A percentile compares a stretch with the other conserved stretches of the same genome.
These are phyloP conservation scores for Kluyveromyces marxianus DNA, from an alignment of 1,139 yeast genomes.

Conservation along the genomic window DNA sequence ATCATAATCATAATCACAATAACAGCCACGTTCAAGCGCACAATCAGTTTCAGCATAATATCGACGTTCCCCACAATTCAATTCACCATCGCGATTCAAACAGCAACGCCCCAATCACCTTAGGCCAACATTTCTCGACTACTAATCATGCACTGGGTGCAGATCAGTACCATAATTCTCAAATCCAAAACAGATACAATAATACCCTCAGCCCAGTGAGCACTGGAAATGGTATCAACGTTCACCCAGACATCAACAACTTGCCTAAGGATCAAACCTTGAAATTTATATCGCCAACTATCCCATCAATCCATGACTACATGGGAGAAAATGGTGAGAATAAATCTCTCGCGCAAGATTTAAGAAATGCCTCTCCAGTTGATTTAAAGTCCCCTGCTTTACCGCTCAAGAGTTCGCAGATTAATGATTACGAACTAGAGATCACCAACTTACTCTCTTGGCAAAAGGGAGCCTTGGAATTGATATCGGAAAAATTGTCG, in stretches of 20 bases:
- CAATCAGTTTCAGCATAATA: too few relatives aligned
- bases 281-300: background rate
- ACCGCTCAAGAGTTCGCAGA: background rate
- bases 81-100: too few relatives aligned
- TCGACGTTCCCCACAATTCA: too few relatives aligned
- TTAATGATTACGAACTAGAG: slow-evolving; percentile 4
- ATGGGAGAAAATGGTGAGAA: background rate
- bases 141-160: too few relatives aligned
- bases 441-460: slow-evolving; percentile 15
- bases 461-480: slow-evolving; percentile 22
- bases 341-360: background rate
- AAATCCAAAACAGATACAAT: too few relatives aligned
- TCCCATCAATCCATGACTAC: background rate
- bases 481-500: slow-evolving; percentile 17
- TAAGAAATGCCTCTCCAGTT: background rate
- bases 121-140: too few relatives aligned
- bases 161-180: too few relatives aligned
- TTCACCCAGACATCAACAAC: background rate
- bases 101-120: too few relatives aligned
- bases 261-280: background rate
- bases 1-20: too few relatives aligned
- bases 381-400: background rate
- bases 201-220: background rate
- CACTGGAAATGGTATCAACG: too few relatives aligned
- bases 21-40: too few relatives aligned